Evolutionary conservation across 257 asterid species (phyloP).

Genomic region (Asclepias syriaca): DNA sequence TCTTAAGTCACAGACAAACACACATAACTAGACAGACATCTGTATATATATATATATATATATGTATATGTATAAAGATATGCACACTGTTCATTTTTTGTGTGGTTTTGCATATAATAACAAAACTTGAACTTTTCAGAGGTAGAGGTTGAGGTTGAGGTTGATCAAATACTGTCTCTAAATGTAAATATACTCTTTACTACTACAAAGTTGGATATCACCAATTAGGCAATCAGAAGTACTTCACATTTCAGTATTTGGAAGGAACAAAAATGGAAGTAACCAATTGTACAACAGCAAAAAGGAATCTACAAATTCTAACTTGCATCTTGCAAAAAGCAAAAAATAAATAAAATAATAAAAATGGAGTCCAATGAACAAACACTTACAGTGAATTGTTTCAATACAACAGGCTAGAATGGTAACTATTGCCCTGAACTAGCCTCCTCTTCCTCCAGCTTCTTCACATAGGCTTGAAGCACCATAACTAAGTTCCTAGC

Average conservation of each 20-base stretch:
- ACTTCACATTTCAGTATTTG: not conserved
- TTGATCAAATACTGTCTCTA: not conserved
- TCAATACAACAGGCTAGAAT: constrained; percentile 1
- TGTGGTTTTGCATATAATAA: not conserved
- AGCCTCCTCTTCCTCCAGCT: constrained; percentile 58
- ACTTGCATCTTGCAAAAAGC: constrained; percentile 5
- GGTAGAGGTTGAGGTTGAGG: not conserved
- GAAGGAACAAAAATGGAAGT: not conserved
- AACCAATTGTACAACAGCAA: constrained; percentile 2
- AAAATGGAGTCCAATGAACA: not conserved
- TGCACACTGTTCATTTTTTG: too few species aligned
- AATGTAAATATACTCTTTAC: not conserved
- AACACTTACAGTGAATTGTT: constrained; percentile 10
- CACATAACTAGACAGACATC: not conserved
- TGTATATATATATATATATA: too few species aligned
- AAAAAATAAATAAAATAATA: not conserved
- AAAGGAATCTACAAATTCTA: constrained; percentile 8
- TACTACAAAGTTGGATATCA: not conserved
- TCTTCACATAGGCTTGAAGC: constrained; percentile 74
- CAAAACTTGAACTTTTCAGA: not conserved
- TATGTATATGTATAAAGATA: too few species aligned
- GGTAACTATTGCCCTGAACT: constrained; percentile 34
- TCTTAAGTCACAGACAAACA: not conserved
- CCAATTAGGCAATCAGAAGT: not conserved
- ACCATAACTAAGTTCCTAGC: constrained; percentile 77